These are phyloP conservation scores for Solanum infundibuliforme DNA, from an alignment of 257 asterid genomes.

Conservation along the genomic window DNA sequence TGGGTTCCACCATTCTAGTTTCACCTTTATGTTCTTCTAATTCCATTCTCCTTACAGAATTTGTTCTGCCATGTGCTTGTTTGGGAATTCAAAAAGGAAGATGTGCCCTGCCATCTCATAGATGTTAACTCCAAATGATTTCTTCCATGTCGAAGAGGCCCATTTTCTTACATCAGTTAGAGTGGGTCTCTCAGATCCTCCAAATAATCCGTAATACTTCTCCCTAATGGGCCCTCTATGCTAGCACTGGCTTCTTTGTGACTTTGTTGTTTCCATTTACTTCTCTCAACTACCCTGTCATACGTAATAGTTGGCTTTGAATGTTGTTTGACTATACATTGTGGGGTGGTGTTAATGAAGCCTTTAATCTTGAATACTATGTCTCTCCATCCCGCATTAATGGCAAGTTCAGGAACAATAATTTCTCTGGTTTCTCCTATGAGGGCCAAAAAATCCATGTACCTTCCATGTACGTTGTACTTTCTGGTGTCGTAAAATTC, in stretches of 20 bases:
- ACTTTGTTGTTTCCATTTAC: neutral
- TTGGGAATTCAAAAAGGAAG: too few relatives aligned
- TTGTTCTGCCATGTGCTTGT: too few relatives aligned
- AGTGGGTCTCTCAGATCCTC: neutral
- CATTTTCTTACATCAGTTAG: neutral
- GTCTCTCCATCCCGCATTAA: neutral
- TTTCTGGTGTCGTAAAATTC: neutral
- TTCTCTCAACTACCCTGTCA: neutral
- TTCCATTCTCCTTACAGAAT: too few relatives aligned
- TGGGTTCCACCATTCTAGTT: too few relatives aligned
- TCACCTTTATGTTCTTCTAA: too few relatives aligned
- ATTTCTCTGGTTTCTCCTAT: neutral
- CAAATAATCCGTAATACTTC: neutral
- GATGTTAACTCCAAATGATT: too few relatives aligned
- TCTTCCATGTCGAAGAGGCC: neutral
- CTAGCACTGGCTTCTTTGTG: neutral
- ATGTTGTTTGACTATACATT: neutral
- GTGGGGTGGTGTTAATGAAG: neutral
- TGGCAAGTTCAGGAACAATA: neutral
- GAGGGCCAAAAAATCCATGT: neutral
- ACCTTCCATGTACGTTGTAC: neutral
- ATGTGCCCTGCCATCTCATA: too few relatives aligned
- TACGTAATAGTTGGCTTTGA: neutral
- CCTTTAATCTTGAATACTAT: neutral
- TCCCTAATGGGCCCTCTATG: neutral